Evolutionary conservation across 2,329 filamentous ascomycete species (phyloP), one percentile per base, ranked within the genome.

Genomic region (Colletotrichum truncatum): DNA sequence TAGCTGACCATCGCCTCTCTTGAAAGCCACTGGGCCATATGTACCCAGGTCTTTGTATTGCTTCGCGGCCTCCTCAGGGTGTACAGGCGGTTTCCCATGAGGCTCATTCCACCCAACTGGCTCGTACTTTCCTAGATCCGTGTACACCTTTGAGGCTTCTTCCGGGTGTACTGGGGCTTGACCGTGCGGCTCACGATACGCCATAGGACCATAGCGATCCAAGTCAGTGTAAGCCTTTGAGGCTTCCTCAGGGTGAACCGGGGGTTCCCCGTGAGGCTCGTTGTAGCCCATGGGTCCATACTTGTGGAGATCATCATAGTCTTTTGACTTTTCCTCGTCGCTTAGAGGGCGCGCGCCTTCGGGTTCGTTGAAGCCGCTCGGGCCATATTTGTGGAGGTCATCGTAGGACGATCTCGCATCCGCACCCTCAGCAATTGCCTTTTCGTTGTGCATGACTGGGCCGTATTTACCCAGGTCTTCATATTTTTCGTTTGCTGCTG

Each of bases 191-290:
- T 72, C 71, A 8, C 70, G 66, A 23, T 59, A 70, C 14, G 54
- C 51, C 21, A 69, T 45, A 1, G 66, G 64, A 7, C 68, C 34
- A 68, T 85, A 84, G 59, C 78, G 73, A 55, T 74, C 71, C 46
- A 84, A 70, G 65, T 84, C 82, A 4, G 76, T 71, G 48, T 82
- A 80, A 4, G 71, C 46, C 56, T 79, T 79, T 8, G 76, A 76
- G 39, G 71, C 66, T 66, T 81, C 77, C 55, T 79, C 77, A 1
- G 73, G 41, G 12, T 75, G 73, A n/a, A 68, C 62, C 16, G 68
- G 69, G 7, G 59, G 71, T 18, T 74, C 61, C 4, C 77, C 77
- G 34, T 76, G 67, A 5, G 77, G 77, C 55, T 79, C 77, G 30
- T 79, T 78, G 72, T 73, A 78, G 4, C 58, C 56, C 6, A 73